Conservation (phyloP, 805 yeast genomes). For the Candida montana region DNA sequence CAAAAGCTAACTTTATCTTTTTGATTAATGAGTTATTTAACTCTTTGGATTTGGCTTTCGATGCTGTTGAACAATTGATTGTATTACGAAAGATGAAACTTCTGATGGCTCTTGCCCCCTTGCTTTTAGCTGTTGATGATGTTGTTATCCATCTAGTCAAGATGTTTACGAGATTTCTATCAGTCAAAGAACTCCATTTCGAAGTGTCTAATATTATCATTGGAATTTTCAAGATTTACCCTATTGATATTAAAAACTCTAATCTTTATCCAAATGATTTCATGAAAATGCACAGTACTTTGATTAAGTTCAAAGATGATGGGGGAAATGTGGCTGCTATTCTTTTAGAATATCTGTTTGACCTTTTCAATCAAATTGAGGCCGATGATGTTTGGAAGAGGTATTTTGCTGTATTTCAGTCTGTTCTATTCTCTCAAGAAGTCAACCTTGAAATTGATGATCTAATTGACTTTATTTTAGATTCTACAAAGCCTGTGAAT, state of each 20-base stretch:
- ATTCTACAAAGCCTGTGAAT: not conserved
- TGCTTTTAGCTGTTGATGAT: conserved; percentile 11
- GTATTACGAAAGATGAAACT: conserved; percentile 35
- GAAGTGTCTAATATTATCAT: conserved; percentile 25
- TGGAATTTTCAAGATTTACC: conserved; percentile 13
- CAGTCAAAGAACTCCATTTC: no score
- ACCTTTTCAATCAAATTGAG: conserved; percentile 1
- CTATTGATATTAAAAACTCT: conserved; percentile 2
- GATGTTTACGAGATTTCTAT: conserved; percentile 24
- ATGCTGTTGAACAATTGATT: conserved; percentile 21
- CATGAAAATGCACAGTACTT: conserved; percentile 19
- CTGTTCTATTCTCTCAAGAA: conserved; percentile 3
- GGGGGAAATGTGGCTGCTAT: not conserved
- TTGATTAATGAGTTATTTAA: conserved; percentile 30
- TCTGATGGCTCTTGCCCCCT: conserved; percentile 26
- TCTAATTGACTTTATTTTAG: not conserved
- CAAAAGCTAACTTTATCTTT: conserved; percentile 30
- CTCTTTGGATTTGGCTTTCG: conserved; percentile 19
- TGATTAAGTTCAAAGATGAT: conserved; percentile 4
- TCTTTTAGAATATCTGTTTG: conserved; percentile 1
- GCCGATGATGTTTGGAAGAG: conserved; percentile 12
- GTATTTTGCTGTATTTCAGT: conserved; percentile 11
- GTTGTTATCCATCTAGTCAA: conserved; percentile 20
- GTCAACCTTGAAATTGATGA: conserved; percentile 1
- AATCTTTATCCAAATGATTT: conserved; percentile 12